Evolutionary conservation across 2,329 filamentous ascomycete genomes (phyloP), one percentile per base, ranked within the genome.

Genomic region (Cladorrhinum sp.): DNA sequence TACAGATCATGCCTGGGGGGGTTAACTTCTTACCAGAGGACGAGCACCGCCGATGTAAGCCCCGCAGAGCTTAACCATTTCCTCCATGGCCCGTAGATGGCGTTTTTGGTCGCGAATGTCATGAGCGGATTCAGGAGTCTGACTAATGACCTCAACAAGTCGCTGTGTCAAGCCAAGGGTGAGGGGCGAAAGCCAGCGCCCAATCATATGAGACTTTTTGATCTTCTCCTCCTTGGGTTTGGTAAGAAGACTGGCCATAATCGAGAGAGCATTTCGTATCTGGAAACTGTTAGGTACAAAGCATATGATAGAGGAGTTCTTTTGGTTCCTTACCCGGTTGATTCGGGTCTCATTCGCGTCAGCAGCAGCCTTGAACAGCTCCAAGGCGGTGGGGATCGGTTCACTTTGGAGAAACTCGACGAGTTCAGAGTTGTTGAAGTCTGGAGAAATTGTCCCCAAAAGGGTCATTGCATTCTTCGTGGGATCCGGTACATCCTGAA

Each of bases 131-230:
- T 79, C 77, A 33, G 75, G 71, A 12, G 81, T 79, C 70, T 91
- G 89, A 68, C 93, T 95, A 61, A 97, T 87, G 9, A 84, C 78
- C 58, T 93, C 87, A 0, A 91, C 91, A 65, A 98, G 86, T 36
- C 88, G 84, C 6, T 91, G 87, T 75, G 97, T 92, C 58, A 98
- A 86, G 5, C 92, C 94, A 6, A 99, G 82, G 33, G 96, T 87
- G 72, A 97, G 89, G 28, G 85, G 83, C 64, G 96, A 88, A 48
- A 98, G 83, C 71, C 96, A 98, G 0, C 83, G 79, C 1, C 86
- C 87, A 23, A 96, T 79, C 1, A 84, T 75, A 62, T 88, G 85
- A 1, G 72, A 73, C 60, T 80, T 82, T 65, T 80, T 83, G 77
- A 1, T 71, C 61, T 59, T 80, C 76, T 63, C 63, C 42, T 61